These are phyloP conservation scores for Epichloe typhina DNA, from an alignment of 2,329 filamentous ascomycete species.

Conservation along the genomic window DNA sequence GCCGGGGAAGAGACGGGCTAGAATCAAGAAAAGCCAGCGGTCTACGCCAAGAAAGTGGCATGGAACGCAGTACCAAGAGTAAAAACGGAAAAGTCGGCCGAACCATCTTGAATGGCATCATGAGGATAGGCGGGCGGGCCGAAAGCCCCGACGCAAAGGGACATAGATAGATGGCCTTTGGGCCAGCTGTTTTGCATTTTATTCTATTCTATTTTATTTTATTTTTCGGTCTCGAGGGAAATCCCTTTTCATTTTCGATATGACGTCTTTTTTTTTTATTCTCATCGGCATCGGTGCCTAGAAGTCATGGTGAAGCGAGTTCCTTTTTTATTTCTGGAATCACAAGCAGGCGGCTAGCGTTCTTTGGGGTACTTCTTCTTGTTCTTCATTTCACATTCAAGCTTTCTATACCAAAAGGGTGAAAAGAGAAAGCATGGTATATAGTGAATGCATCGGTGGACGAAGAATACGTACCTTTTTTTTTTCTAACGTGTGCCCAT, in stretches of 20 bases:
- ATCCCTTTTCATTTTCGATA: not conserved
- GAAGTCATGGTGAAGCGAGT: not conserved
- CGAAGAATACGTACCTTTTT: too few species aligned
- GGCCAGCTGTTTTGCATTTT: not conserved
- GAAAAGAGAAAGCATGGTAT: not conserved
- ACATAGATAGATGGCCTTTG: conserved; percentile 7
- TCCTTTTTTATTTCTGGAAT: not conserved
- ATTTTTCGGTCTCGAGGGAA: not conserved
- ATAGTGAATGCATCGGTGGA: not conserved
- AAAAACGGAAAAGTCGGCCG: conserved; percentile 28
- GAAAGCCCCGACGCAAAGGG: conserved; percentile 28
- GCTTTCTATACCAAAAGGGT: too few species aligned
- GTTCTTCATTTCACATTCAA: too few species aligned
- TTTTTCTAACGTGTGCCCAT: too few species aligned
- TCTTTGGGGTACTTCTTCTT: too few species aligned
- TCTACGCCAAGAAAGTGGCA: conserved; percentile 17
- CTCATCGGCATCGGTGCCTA: too few species aligned
- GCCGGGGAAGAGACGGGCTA: conserved; percentile 12
- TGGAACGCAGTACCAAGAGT: conserved; percentile 16
- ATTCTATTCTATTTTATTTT: not conserved
- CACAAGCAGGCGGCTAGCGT: too few species aligned
- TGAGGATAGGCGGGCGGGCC: conserved; percentile 27
- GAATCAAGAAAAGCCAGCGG: conserved; percentile 16
- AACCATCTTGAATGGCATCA: conserved; percentile 30
- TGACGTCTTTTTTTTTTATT: too few species aligned